Base-by-base conservation (phyloP, 1,139 yeast genomes). In the Blastobotrys illinoisensis region DNA sequence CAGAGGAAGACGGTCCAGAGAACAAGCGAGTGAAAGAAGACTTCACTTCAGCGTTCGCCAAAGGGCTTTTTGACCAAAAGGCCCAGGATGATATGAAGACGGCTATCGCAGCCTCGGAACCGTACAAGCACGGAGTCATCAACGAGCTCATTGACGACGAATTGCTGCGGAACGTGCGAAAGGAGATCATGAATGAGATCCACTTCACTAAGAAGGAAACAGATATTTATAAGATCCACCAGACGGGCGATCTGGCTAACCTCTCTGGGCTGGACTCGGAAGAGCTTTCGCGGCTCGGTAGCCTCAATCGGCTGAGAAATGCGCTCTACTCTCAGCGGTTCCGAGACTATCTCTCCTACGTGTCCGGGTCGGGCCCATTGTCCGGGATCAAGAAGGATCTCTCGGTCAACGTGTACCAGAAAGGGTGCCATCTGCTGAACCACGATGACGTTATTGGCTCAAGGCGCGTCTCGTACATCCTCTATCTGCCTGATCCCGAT, bases 401-500 rank as follows among this genome's bases (percentile, higher is more conserved):
- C 85, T 86, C 95, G 58, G 81, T 93, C 63, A 93, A 93, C 67
- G 85, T 95, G 1, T 95, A 95, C 71, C 85, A 87, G 52, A 87
- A 88, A 66, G 96, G 97, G 1, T 93, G 98, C 67, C 99, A 95
- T 71, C 74, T 95, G 60, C 76, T 95, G 57, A 89, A 96, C 13
- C 99, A 95, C 68, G 99, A 95, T 71, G 99, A 95, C 71, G 99
- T 95, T 28, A 93, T 95, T 69, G 99, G 99, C 0, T 85, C 96
- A 2, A 77, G 99, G 67, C 77, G 98, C 59, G 93, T 95, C 44
- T 88, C 97, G 63, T 95, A 90, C 66, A 95, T 95, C 60, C 74
- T 95, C 51, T 95, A 95, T 68, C 73, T 95, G 67, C 96, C 97
- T 0, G 96, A 91, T 52, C 98, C 98, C 0, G 95, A 88, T 60